phyloP scores from a whole-genome alignment of 202 grass and related monocot species.

The Bolboschoenoplectus hybrid region DNA sequence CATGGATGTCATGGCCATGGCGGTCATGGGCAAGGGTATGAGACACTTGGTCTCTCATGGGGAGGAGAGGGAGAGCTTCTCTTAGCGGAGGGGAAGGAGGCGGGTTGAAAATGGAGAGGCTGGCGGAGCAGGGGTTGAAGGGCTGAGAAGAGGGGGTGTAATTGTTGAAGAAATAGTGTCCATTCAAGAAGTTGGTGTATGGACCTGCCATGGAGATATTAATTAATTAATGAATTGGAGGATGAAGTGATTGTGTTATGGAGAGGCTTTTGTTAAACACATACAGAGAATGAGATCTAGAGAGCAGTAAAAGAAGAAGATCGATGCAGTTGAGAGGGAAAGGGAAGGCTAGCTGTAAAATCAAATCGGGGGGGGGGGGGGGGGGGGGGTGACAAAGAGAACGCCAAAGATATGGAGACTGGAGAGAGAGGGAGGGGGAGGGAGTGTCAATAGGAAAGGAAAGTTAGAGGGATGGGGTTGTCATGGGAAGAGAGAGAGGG shows the following conservation, averaged over 20 bases:
- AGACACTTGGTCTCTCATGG: constrained; percentile 27
- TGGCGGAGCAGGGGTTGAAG: constrained; percentile 21
- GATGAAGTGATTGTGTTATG: constrained; percentile 2
- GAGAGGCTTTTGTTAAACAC: not conserved
- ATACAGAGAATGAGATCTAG: not conserved
- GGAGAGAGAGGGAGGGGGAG: constrained; percentile 36
- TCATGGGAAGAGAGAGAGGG: constrained; percentile 36
- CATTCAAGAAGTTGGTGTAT: constrained; percentile 34
- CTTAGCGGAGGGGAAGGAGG: constrained; percentile 25
- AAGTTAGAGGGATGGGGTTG: constrained; percentile 34
- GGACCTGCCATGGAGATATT: constrained; percentile 39
- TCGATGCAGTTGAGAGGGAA: not conserved
- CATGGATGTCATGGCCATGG: constrained; percentile 41
- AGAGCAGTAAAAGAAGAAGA: not conserved
- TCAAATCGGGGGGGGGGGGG: not conserved
- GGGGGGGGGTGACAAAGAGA: not conserved
- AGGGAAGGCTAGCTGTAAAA: constrained; percentile 21
- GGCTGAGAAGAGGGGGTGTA: constrained; percentile 9
- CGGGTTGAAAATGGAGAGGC: constrained; percentile 24
- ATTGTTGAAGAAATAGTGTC: constrained; percentile 38
- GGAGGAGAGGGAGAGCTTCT: constrained; percentile 46
- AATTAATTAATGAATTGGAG: not conserved
- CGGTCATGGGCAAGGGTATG: constrained; percentile 34
- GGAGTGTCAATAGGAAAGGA: constrained; percentile 28
- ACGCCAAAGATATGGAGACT: constrained; percentile 1